Percentiles rank a stretch among this genome's conserved stretches.
Evolutionary conservation across 768 basidiomycete genomes (phyloP).

Genomic region (Hericium erinaceus): DNA sequence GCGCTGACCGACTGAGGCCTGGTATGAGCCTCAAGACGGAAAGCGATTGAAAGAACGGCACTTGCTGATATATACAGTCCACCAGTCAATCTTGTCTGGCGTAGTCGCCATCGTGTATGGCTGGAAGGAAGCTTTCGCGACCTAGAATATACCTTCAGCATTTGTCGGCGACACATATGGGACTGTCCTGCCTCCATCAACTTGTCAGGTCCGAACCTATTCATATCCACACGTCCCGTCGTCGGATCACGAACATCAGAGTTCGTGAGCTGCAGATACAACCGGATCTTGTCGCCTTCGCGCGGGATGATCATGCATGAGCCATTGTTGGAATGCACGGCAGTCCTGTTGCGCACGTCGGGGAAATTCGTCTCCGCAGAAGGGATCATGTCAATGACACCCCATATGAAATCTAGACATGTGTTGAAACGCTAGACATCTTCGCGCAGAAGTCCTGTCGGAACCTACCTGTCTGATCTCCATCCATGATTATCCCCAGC

Average conservation of each 20-base stretch:
- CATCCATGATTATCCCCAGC: slow-evolving; percentile 62
- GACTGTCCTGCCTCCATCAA: slow-evolving; percentile 27
- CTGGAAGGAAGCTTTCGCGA: slow-evolving; percentile 29
- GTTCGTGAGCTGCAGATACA: slow-evolving; percentile 44
- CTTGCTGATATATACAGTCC: slow-evolving; percentile 41
- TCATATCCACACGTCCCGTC: slow-evolving; percentile 34
- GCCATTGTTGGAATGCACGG: slow-evolving; percentile 42
- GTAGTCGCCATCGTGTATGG: slow-evolving; percentile 29
- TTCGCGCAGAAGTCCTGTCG: not conserved
- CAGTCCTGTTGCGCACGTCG: slow-evolving; percentile 38
- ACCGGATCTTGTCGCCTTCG: slow-evolving; percentile 34
- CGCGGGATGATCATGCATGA: slow-evolving; percentile 46
- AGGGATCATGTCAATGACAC: slow-evolving; percentile 55
- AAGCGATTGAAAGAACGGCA: not conserved
- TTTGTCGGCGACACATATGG: not conserved
- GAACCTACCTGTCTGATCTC: slow-evolving; percentile 46
- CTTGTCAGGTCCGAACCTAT: slow-evolving; percentile 26
- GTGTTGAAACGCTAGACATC: not conserved
- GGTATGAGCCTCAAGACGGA: not conserved
- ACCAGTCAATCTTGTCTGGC: slow-evolving; percentile 33
- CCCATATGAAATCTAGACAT: slow-evolving; percentile 65
- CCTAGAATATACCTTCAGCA: slow-evolving; percentile 14
- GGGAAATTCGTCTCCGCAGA: slow-evolving; percentile 39
- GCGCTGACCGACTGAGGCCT: slow-evolving; percentile 39
- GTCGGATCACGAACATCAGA: slow-evolving; percentile 25